A percentile compares a stretch with the other conserved stretches of the same genome.
Evolutionary conservation across 306 rosid species (phyloP).

Genomic region (Medicago arabica): DNA sequence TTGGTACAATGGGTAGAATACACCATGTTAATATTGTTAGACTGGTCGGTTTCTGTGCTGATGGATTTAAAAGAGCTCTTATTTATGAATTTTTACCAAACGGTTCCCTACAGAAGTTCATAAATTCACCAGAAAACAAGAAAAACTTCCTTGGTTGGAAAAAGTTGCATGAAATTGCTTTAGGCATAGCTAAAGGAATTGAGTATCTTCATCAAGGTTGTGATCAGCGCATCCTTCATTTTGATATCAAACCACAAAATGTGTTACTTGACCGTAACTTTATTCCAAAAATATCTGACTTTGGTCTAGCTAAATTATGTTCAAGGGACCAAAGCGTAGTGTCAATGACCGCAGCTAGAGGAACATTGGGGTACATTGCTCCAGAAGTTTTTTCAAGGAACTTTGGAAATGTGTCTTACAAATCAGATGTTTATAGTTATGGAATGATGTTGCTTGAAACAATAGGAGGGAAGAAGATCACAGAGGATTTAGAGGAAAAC

Average conservation of each 20-base stretch:
- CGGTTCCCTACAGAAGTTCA: neutral
- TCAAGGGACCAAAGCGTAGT: constrained; percentile 29
- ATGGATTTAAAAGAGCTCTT: neutral
- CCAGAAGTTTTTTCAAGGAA: too few relatives aligned
- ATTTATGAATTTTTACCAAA: neutral
- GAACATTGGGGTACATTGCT: constrained; percentile 12
- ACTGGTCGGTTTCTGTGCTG: neutral
- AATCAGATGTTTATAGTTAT: too few relatives aligned
- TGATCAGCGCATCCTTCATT: constrained; percentile 21
- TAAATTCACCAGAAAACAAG: neutral
- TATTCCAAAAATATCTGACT: constrained; percentile 44
- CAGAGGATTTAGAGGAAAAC: constrained; percentile 2
- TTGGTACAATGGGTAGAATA: neutral
- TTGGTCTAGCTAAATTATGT: constrained; percentile 52
- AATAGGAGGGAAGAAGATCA: too few relatives aligned
- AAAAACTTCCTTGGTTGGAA: constrained; percentile 34
- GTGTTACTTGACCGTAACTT: constrained; percentile 9
- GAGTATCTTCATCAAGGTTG: constrained; percentile 32
- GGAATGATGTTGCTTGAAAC: too few relatives aligned
- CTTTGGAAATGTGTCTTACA: neutral
- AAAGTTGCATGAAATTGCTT: constrained; percentile 25
- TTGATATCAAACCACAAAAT: constrained; percentile 33
- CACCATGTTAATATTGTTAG: neutral
- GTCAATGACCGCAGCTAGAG: constrained; percentile 44
- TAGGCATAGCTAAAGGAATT: constrained; percentile 33